phyloP scores from a whole-genome alignment of 1,284 basidiomycete species.

The Ustilago cynodontis region DNA sequence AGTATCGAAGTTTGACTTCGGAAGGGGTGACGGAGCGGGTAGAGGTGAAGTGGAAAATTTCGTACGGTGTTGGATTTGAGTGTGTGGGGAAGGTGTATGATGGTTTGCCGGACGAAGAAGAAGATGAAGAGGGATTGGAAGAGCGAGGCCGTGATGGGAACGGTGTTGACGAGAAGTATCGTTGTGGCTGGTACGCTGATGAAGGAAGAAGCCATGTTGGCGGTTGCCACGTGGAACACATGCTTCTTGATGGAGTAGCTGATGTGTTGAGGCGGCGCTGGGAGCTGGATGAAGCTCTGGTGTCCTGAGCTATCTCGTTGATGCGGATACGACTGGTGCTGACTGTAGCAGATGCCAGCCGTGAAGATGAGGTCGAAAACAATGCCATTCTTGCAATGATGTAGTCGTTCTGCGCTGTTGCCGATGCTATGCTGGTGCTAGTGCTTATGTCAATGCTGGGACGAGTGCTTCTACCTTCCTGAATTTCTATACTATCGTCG shows the following conservation, averaged over 20 bases:
- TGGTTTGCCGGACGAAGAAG: background rate
- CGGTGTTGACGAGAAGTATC: background rate
- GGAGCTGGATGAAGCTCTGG: background rate
- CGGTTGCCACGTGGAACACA: background rate
- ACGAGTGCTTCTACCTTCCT: no score
- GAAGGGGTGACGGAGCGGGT: constrained; percentile 21
- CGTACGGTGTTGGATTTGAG: constrained; percentile 57
- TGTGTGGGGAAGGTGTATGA: constrained; percentile 24
- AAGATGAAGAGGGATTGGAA: background rate
- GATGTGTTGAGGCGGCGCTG: background rate
- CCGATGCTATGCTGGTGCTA: no score
- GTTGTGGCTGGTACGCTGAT: background rate
- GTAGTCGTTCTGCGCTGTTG: no score
- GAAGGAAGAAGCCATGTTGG: constrained; percentile 16
- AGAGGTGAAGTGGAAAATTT: constrained; percentile 63
- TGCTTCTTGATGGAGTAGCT: background rate
- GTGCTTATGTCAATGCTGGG: no score
- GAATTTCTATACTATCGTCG: no score
- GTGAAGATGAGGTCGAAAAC: background rate
- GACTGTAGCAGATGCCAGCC: constrained; percentile 1
- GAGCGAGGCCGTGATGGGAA: background rate
- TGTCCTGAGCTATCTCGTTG: background rate
- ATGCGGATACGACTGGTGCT: background rate
- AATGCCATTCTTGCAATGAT: background rate
- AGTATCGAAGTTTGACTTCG: constrained; percentile 65